These are phyloP conservation scores for Artemisia argyi DNA, from an alignment of 129 eudicot species.

Conservation along the genomic window DNA sequence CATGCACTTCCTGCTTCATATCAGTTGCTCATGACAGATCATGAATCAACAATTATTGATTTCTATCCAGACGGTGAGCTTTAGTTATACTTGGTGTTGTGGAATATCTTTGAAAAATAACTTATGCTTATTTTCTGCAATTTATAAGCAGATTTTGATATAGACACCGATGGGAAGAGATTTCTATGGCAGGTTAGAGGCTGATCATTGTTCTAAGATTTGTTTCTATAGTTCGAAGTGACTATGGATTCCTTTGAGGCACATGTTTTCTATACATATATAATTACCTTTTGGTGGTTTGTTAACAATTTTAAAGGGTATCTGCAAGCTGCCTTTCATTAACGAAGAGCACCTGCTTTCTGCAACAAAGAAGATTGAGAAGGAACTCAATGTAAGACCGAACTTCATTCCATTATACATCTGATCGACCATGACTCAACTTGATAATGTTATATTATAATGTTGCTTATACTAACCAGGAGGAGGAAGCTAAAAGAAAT, in stretches of 20 bases:
- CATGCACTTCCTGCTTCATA: slow-evolving; percentile 53
- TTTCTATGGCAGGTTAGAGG: slow-evolving; percentile 61
- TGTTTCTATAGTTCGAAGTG: not conserved
- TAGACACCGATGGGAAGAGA: slow-evolving; percentile 56
- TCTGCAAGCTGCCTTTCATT: slow-evolving; percentile 62
- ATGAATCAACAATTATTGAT: slow-evolving; percentile 37
- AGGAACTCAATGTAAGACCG: slow-evolving; percentile 34
- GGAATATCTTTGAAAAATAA: not conserved
- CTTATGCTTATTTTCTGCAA: not conserved
- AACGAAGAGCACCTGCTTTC: slow-evolving; percentile 47
- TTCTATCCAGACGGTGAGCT: slow-evolving; percentile 52
- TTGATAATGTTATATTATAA: not conserved
- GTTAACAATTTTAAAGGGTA: slow-evolving; percentile 34
- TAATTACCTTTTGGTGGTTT: not conserved
- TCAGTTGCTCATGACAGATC: slow-evolving; percentile 45
- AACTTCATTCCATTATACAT: not conserved
- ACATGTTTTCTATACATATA: not conserved
- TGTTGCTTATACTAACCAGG: slow-evolving; percentile 33
- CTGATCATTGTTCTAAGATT: not conserved
- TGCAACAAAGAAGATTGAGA: slow-evolving; percentile 38
- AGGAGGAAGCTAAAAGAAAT: slow-evolving; percentile 43
- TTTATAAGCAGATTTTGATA: slow-evolving; percentile 41
- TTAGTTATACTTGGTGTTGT: not conserved
- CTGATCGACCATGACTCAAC: not conserved
- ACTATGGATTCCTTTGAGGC: not conserved